phyloP scores from a whole-genome alignment of 257 asterid species.

The Solanum chaucha region DNA sequence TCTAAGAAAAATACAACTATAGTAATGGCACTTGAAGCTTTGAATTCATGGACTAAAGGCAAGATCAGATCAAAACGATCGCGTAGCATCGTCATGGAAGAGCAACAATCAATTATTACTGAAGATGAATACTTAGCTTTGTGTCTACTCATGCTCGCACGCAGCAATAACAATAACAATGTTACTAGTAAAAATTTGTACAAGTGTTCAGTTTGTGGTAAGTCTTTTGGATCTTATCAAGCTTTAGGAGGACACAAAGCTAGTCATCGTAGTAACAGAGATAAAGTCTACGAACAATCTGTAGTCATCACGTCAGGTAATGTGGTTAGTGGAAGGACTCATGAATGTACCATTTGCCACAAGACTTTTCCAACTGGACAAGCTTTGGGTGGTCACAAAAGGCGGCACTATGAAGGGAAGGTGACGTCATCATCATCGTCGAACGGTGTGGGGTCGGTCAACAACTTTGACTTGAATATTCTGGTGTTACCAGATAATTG shows the following conservation, averaged over 20 bases:
- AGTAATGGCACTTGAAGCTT: slow-evolving; percentile 44
- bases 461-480: slow-evolving; percentile 49
- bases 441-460: slow-evolving; percentile 42
- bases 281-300: not conserved
- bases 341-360: slow-evolving; percentile 45
- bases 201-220: slow-evolving; percentile 32
- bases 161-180: not conserved
- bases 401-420: slow-evolving; percentile 48
- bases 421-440: slow-evolving; percentile 28
- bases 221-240: slow-evolving; percentile 28
- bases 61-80: slow-evolving; percentile 33
- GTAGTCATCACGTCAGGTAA: not conserved
- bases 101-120: not conserved
- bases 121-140: slow-evolving; percentile 61
- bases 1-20: not conserved
- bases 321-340: slow-evolving; percentile 12
- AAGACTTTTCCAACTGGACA: slow-evolving; percentile 40
- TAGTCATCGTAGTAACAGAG: slow-evolving; percentile 18
- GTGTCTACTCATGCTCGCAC: slow-evolving; percentile 60
- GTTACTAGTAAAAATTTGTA: slow-evolving; percentile 6
- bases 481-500: slow-evolving; percentile 34
- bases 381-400: slow-evolving; percentile 53
- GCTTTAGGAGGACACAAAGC: slow-evolving; percentile 47
- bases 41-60: slow-evolving; percentile 46
- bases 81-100: slow-evolving; percentile 4